phyloP scores from a whole-genome alignment of 495 filamentous ascomycete genomes.

The Glarea lozoyensis region DNA sequence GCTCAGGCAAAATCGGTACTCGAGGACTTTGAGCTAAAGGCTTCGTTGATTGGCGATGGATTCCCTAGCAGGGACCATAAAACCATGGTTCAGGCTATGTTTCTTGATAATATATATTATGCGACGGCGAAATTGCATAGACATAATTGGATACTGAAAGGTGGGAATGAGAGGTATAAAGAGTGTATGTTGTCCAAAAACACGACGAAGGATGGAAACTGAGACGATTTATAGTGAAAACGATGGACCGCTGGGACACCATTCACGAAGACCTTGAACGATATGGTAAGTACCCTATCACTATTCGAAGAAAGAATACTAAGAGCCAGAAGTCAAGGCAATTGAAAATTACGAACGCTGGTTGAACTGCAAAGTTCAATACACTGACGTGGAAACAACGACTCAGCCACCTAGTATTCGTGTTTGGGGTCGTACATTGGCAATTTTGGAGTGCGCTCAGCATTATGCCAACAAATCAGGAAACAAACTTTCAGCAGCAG shows the following conservation, averaged over 20 bases:
- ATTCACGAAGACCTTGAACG: too few relatives aligned
- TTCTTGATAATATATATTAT: conserved; percentile 13
- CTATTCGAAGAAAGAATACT: too few relatives aligned
- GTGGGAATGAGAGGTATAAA: conserved; percentile 8
- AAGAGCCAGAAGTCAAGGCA: too few relatives aligned
- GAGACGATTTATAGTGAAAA: conserved; percentile 4
- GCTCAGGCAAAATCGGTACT: too few relatives aligned
- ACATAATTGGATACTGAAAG: conserved; percentile 9
- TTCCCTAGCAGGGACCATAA: conserved; percentile 5
- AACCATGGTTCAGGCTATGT: conserved; percentile 6
- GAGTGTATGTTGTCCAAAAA: conserved; percentile 3
- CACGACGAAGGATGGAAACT: background rate
- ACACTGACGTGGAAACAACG: background rate
- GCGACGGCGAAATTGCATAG: conserved; percentile 8
- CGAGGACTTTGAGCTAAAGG: conserved; percentile 4
- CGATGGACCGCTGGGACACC: conserved; percentile 10
- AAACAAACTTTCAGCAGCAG: background rate
- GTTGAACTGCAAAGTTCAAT: background rate
- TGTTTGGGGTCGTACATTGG: background rate
- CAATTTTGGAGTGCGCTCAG: background rate
- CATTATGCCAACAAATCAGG: background rate
- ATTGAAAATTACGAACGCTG: too few relatives aligned
- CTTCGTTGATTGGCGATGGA: background rate
- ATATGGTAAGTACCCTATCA: background rate
- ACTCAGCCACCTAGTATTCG: background rate